Percentiles rank a stretch among this genome's conserved stretches.
phyloP scores from a whole-genome alignment of 2,329 filamentous ascomycete genomes.

The Colletotrichum sp. region DNA sequence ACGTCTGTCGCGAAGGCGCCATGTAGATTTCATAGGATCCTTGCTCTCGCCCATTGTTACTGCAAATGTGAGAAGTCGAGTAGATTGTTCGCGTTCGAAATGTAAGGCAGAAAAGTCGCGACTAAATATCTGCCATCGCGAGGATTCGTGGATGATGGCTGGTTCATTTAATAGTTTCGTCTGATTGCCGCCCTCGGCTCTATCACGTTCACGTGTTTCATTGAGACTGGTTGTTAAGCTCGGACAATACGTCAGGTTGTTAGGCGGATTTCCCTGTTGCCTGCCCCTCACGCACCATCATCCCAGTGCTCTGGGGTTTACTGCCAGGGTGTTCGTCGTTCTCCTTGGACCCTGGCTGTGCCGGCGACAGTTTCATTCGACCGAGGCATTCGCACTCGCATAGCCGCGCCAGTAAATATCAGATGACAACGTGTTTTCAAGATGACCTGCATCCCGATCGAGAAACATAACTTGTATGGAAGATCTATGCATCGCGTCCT shows the following conservation, averaged over 20 bases:
- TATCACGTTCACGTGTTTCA: constrained; percentile 8
- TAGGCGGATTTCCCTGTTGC: background rate
- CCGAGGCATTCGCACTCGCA: constrained; percentile 1
- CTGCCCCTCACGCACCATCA: background rate
- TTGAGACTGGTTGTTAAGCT: background rate
- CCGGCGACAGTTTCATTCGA: background rate
- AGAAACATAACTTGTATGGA: background rate
- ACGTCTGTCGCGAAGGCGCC: constrained; percentile 29
- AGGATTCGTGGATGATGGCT: background rate
- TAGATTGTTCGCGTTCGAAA: background rate
- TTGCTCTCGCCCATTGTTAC: constrained; percentile 17
- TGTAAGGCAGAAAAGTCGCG: background rate
- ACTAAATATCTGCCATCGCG: rapidly evolving
- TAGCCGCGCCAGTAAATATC: background rate
- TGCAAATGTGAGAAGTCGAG: background rate
- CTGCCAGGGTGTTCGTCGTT: background rate
- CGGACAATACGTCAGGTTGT: background rate
- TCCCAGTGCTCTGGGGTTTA: background rate
- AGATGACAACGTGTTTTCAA: background rate
- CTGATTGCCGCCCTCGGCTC: constrained; percentile 1
- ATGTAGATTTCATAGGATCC: constrained; percentile 46
- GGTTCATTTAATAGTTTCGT: constrained; percentile 4
- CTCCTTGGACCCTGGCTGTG: background rate
- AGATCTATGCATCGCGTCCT: background rate
- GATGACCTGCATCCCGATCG: background rate